A percentile compares a stretch with the other conserved stretches of the same genome.
These are phyloP conservation scores for Ascoidea asiatica DNA, from an alignment of 805 yeast species.

Conservation along the genomic window DNA sequence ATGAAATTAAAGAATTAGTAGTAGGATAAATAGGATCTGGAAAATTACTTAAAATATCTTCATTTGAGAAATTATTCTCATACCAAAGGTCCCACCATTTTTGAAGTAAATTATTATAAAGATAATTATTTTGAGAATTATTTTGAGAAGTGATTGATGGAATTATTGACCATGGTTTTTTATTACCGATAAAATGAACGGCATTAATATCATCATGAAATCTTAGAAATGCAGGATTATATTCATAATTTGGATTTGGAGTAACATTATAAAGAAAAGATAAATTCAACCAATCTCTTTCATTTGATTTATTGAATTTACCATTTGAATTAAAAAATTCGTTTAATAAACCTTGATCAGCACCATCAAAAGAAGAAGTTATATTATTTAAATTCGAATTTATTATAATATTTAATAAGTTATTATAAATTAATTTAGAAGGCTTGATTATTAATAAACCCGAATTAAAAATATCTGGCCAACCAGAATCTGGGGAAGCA, in stretches of 20 bases:
- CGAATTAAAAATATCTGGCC: constrained; percentile 84
- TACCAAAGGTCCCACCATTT: neutral
- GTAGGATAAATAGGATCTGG: neutral
- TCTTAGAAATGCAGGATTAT: constrained; percentile 51
- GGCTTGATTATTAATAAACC: constrained; percentile 62
- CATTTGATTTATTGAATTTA: constrained; percentile 9
- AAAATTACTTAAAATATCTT: too few relatives aligned
- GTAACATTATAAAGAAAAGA: constrained; percentile 85
- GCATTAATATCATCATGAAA: constrained; percentile 31
- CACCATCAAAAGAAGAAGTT: constrained; percentile 62
- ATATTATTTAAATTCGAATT: constrained; percentile 13
- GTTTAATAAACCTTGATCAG: constrained; percentile 84
- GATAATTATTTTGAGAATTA: neutral
- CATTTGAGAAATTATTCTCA: neutral
- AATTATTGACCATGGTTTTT: constrained; percentile 37
- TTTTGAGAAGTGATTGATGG: neutral
- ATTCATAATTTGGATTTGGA: constrained; percentile 47
- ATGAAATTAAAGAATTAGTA: neutral
- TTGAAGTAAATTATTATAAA: neutral
- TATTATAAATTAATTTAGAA: constrained; percentile 23
- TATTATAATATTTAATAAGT: constrained; percentile 22
- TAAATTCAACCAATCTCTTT: constrained; percentile 46
- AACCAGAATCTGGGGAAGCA: constrained; percentile 76
- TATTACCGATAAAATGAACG: constrained; percentile 55
- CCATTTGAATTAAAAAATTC: constrained; percentile 38